Percentiles rank a stretch among this genome's conserved stretches.
These are phyloP conservation scores for Ceratocystis eucalypticola DNA, from an alignment of 2,329 filamentous ascomycete genomes.

Conservation along the genomic window DNA sequence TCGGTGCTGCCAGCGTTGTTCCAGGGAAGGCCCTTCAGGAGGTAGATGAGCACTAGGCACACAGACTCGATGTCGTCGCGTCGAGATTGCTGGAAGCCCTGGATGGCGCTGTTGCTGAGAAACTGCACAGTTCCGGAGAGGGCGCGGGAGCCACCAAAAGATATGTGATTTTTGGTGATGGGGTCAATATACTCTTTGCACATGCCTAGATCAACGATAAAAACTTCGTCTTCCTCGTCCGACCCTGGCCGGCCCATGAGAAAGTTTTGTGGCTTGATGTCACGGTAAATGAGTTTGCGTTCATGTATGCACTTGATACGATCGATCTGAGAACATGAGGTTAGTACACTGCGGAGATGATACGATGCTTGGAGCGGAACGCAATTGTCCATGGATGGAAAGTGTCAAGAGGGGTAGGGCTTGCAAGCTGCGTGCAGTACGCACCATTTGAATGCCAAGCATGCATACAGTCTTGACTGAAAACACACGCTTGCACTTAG, in stretches of 20 bases:
- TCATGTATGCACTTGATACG: constrained; percentile 15
- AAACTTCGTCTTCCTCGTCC: constrained; percentile 9
- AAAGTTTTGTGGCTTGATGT: constrained; percentile 83
- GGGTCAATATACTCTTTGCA: constrained; percentile 16
- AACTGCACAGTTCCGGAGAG: constrained; percentile 17
- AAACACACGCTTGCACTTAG: constrained; percentile 15
- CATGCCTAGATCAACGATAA: constrained; percentile 17
- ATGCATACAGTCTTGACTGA: constrained; percentile 15
- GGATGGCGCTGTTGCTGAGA: constrained; percentile 16
- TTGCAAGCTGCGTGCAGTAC: neutral
- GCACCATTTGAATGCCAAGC: constrained; percentile 18
- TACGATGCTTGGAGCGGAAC: too few species aligned
- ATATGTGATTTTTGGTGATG: constrained; percentile 14
- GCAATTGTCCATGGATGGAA: too few species aligned
- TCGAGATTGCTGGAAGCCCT: constrained; percentile 12
- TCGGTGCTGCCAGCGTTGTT: constrained; percentile 9
- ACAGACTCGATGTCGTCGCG: constrained; percentile 17
- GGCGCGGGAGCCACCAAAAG: constrained; percentile 8
- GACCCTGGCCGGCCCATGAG: constrained; percentile 36
- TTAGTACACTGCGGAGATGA: neutral
- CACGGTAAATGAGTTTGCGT: constrained; percentile 69
- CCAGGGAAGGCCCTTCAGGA: constrained; percentile 18
- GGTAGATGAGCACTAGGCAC: constrained; percentile 14
- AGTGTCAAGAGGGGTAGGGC: too few species aligned
- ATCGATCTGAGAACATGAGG: constrained; percentile 9